Evolutionary conservation across 2,329 filamentous ascomycete genomes (phyloP), one percentile per base, ranked within the genome.

Genomic region (Metarhizium album): DNA sequence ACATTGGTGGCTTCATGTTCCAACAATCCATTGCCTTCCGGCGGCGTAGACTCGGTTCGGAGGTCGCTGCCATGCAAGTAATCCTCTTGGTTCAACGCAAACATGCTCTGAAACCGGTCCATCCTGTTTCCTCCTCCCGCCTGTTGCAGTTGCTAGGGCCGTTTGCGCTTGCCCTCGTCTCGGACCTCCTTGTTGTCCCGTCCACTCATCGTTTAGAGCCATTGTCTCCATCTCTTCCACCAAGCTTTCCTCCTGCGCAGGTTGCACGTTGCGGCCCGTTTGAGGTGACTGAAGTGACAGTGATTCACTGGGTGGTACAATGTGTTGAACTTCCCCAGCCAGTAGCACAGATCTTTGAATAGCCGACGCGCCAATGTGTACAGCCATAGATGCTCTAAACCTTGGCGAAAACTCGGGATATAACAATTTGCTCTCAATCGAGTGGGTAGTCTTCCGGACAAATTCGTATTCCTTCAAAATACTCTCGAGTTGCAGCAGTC

Each of bases 341-440:
- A 68, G 49, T 48, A 55, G 47, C 18, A 56, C 13, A 4, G 60
- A 57, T 46, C 50, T 53, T 38, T 60, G 51, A 1, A 54, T 27
- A 13, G 62, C 59, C 3, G 53, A 43, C 5, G 53, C 50, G 16
- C 57, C 58, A 50, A 67, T 58, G 27, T 64, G 55, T 4, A 58
- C 38, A 1, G 60, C 64, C 60, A 67, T 62, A 9, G 60, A 59
- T 7, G 38, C 29, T n/a, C 66, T 62, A n/a, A 66, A 64, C 4
- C 53, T 43, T 1, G 46, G 42, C n/a, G 57, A 50, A 29, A 67
- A 59, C 7, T 63, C 57, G 6, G 59, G 50, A n/a, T 66, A 59
- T 1, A 69, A 54, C 14, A 69, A 55, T 51, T 66, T 66, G 52
- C 62, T 67, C 52, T 69, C 65, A 8, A 69, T 65, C 2, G 64